Percentiles rank a stretch among this genome's conserved stretches.
Conservation (phyloP, 305 asterid species). For the Solanum hybrid region DNA sequence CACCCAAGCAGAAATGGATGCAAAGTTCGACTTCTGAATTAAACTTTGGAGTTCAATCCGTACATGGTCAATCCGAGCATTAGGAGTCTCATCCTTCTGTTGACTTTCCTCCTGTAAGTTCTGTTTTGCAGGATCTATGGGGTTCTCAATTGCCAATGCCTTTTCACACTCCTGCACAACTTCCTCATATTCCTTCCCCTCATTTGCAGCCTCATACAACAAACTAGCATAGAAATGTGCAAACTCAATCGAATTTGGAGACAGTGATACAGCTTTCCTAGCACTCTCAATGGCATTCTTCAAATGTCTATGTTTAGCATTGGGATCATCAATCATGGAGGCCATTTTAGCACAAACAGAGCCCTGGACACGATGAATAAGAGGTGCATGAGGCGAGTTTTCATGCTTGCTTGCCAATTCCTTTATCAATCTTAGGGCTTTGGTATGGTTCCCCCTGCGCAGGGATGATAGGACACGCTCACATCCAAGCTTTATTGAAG, state of each 20-base stretch:
- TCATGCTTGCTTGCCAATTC: slow-evolving; percentile 59
- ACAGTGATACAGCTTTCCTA: slow-evolving; percentile 40
- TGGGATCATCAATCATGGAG: slow-evolving; percentile 56
- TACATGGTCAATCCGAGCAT: slow-evolving; percentile 53
- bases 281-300: slow-evolving; percentile 79
- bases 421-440: slow-evolving; percentile 79
- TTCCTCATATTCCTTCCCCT: slow-evolving; percentile 72
- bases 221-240: slow-evolving; percentile 75
- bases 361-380: slow-evolving; percentile 74
- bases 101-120: slow-evolving; percentile 74
- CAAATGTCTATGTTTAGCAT: slow-evolving; percentile 56
- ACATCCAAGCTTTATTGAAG: slow-evolving; percentile 48
- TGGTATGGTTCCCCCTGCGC: slow-evolving; percentile 66
- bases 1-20: slow-evolving; percentile 81
- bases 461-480: slow-evolving; percentile 61
- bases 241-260: slow-evolving; percentile 77
- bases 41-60: slow-evolving; percentile 56
- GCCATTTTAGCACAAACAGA: slow-evolving; percentile 71
- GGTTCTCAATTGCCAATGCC: slow-evolving; percentile 74
- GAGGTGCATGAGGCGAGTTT: slow-evolving; percentile 48
- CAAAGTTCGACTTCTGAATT: slow-evolving; percentile 70
- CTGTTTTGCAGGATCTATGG: slow-evolving; percentile 87
- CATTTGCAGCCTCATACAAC: slow-evolving; percentile 67
- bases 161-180: slow-evolving; percentile 76
- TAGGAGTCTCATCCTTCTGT: slow-evolving; percentile 51